Evolutionary conservation across 805 yeast species (phyloP), one percentile per base, ranked within the genome.

Genomic region (Candida koratica): DNA sequence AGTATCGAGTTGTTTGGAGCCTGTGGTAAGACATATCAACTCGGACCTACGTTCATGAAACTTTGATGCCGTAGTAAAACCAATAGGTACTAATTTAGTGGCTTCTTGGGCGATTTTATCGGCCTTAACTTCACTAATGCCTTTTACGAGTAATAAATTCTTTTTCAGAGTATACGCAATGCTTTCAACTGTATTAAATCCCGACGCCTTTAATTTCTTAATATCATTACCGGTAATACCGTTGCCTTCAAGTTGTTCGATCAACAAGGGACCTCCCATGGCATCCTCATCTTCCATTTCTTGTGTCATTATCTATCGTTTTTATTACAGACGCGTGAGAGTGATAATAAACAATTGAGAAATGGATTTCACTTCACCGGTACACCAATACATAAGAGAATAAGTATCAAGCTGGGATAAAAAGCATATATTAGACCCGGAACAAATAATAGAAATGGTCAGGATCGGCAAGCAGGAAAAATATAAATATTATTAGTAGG

Each of bases 51-150:
- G 75, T 50, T 81, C 77, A 58, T 88, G 96, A 56, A 86, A 87
- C 56, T 88, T 97, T 1, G 95, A 81, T 2, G 97, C 98, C 0
- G 97, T 90, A 15, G 96, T 90, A 66, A 93, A 93, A 0, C 98
- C 98, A 81, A 93, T 76, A 6, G 96, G 96, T 3, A 90, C 97
- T 32, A 80, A 64, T 50, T 84, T 80, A 25, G 90, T 74, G 0
- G 97, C 96, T 50, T 86, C 96, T 28, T 71, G 71, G 34, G 89
- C 66, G 34, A 93, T 65, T 47, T 79, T 79, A 50, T 87, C 97
- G 1, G 97, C 97, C 56, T 93, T 93, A 36, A 90, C 90, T 54
- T 93, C 98, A 8, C 95, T 84, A 23, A 93, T 88, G 29, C 98
- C 98, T 56, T 86, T 88, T 25, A 93, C 84, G 6, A 73, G 72